Base-by-base conservation (phyloP, 805 yeast species). In the Clavispora santaluciae region DNA sequence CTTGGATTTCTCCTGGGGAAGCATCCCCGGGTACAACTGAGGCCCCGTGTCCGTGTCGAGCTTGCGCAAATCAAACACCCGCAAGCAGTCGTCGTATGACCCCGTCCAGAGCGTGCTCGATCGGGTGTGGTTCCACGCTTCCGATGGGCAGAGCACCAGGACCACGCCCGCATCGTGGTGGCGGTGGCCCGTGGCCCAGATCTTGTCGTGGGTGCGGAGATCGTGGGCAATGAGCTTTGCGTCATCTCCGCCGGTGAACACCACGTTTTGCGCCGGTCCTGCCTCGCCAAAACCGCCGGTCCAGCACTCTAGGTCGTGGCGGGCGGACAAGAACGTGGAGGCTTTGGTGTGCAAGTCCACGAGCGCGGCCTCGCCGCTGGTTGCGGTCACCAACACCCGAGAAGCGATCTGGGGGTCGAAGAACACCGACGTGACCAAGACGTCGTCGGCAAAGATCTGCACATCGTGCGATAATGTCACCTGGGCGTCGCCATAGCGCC, bases 161-260 rank as follows among this genome's bases (percentile, higher is more conserved):
- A 89, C 91, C 1, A 91, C 87, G 1, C 99, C 99, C 0, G 98
- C 96, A 30, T 79, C 84, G 58, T 91, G 98, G 17, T 86, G 71
- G 41, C 86, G 73, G 25, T 59, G 56, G 5, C 66, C 61, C 51
- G 53, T 67, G 53, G 48, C 61, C 73, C 73, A 69, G 2, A 68
- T 53, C 17, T 43, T 40, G 45, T 45, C 53, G 8, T 83, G 64
- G 2, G 66, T 55, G 22, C 75, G 50, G 8, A 73, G 39, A 59
- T 90, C 97, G 56, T 83, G 88, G 1, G 90, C 90, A 22, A 81
- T 78, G 11, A 91, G 63, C 12, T 70, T 64, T 6, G 84, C 74
- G 63, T 93, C 98, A 57, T 91, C 99, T 12, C 98, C 98, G 4
- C 98, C 99, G 3, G 89, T 78, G 50, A 82, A 84, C 0, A 88